Evolutionary conservation across 129 eudicot species (phyloP).

Genomic region (Heracleum sosnowskyi): DNA sequence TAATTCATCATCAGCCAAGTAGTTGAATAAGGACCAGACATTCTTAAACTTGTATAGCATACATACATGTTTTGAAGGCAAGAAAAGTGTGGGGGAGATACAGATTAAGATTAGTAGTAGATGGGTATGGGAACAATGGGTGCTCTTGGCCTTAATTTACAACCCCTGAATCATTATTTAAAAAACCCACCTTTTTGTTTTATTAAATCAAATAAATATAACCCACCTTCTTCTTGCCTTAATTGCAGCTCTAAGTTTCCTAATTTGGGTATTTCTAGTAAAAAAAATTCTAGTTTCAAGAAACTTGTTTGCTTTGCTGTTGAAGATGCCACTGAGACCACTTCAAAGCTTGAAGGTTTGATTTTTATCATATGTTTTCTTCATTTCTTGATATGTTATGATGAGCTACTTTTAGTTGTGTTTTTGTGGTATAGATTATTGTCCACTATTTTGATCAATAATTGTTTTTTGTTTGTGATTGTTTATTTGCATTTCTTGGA

Average conservation of each 20-base stretch:
- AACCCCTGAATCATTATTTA: neutral
- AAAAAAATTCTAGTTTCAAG: conserved; percentile 15
- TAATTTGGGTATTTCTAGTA: conserved; percentile 27
- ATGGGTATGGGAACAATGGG: neutral
- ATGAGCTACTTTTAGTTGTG: neutral
- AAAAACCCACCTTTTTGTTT: neutral
- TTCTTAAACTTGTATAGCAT: neutral
- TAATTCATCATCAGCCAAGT: neutral
- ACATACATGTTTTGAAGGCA: conserved; percentile 3
- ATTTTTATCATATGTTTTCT: neutral
- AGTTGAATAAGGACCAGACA: neutral
- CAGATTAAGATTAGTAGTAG: neutral
- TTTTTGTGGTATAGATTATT: neutral
- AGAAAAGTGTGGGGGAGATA: too few relatives aligned
- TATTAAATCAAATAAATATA: neutral
- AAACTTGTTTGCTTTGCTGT: conserved; percentile 56
- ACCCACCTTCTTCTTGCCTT: neutral
- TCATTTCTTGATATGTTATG: neutral
- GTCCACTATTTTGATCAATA: neutral
- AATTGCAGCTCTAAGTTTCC: conserved; percentile 18
- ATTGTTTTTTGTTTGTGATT: neutral
- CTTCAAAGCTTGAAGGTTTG: conserved; percentile 27
- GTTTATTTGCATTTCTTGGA: neutral
- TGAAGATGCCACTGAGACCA: conserved; percentile 51
- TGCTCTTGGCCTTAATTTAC: neutral